These are phyloP conservation scores for Hansenula anomala DNA, from an alignment of 1,139 yeast species.

Conservation along the genomic window DNA sequence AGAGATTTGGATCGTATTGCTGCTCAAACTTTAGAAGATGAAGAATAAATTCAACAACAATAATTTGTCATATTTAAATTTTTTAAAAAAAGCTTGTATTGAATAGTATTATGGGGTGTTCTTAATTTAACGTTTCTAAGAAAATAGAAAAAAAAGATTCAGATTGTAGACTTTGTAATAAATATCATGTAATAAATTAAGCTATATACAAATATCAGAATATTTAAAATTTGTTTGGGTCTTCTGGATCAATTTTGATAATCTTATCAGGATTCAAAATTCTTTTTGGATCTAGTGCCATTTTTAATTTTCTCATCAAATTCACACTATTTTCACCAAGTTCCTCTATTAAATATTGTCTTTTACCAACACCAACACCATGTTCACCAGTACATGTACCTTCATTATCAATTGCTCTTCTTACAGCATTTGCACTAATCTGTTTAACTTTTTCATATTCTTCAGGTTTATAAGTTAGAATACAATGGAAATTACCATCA, in stretches of 20 bases:
- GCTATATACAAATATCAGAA: conserved; percentile 2
- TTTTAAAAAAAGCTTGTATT: too few relatives aligned
- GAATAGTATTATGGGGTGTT: conserved; percentile 13
- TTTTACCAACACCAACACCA: conserved; percentile 57
- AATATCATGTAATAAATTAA: too few relatives aligned
- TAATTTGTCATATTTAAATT: too few relatives aligned
- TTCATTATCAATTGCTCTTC: conserved; percentile 35
- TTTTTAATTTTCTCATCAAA: conserved; percentile 51
- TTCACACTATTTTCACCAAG: conserved; percentile 48
- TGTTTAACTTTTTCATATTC: conserved; percentile 25
- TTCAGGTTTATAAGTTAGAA: conserved; percentile 40
- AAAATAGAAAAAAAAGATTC: background rate
- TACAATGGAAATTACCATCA: conserved; percentile 50
- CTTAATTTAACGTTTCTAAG: conserved; percentile 7
- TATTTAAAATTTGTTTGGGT: conserved; percentile 15
- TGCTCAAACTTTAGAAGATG: conserved; percentile 94
- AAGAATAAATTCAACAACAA: conserved; percentile 38
- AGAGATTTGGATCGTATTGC: conserved; percentile 99
- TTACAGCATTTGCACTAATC: conserved; percentile 32
- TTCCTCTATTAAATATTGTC: conserved; percentile 44
- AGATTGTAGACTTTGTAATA: background rate
- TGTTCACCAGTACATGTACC: conserved; percentile 71
- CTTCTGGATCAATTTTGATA: conserved; percentile 51
- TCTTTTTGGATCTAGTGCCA: conserved; percentile 51
- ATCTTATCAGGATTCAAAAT: conserved; percentile 60